Evolutionary conservation across 2,329 filamentous ascomycete species (phyloP), one percentile per base, ranked within the genome.

Genomic region (Verticillium klebahnii): DNA sequence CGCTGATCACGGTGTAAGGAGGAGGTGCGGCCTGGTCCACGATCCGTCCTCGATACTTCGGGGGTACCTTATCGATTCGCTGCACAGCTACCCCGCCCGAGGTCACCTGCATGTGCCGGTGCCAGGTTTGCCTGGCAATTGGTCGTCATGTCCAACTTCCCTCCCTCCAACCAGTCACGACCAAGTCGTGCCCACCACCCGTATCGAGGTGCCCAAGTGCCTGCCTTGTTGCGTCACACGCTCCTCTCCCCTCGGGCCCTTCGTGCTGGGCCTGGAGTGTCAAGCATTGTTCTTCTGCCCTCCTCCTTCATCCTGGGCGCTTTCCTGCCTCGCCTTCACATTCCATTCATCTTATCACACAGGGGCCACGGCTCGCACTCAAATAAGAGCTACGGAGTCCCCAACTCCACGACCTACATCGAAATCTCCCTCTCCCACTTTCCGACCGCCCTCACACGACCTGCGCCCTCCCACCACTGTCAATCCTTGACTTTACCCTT

Each of bases 151-250:
- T 8, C 45, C 45, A 50, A 50, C 45, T 50, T 50, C n/a, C 19
- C 45, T 50, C 45, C 45, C 45, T 40, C 19, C 56, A 58, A 40
- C 19, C 56, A 58, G 34, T 58, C 56, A 58, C 56, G 36, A 40
- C 36, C 36, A 17, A 40, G 56, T 37, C 56, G 36, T 58, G 36
- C 36, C 56, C 19, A 50, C 45, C 45, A 50, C 45, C 45, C 45
- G 45, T 50, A 50, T 50, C n/a, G 45, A 50, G 45, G 45, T 25
- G 45, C 45, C 45, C 45, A 25, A 50, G 19, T 50, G 45, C 54
- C 54, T 56, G 54, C 31, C 31, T 56, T 32, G 29, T 56, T 56
- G 54, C 54, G 54, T 56, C 54, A 56, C 54, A 56, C 29, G 54
- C 31, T 34, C 55, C 29, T 39, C 55, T 34, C n/a, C 55, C 55